Evolutionary conservation across 441 rosid genomes (phyloP), one percentile per base, ranked within the genome.

Genomic region (Isatis lusitanica): DNA sequence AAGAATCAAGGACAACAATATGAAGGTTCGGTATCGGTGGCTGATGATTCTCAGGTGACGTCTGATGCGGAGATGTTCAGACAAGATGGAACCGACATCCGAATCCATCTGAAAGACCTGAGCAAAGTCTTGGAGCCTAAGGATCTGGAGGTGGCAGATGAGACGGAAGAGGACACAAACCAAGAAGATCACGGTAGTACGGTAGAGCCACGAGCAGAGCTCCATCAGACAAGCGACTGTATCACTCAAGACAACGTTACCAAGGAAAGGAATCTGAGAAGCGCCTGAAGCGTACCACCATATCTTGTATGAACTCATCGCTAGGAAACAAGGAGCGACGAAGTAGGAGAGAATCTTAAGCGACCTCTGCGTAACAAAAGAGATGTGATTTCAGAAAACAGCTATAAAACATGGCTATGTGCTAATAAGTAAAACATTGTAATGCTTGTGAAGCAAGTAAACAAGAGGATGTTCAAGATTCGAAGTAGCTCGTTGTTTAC

Each of bases 241-340:
- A 64, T 92, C 97, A 26, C 98, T 92, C 46, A 89, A 71, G 84
- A 85, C 66, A 17, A 88, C 91, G 11, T 87, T 88, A 17, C 97
- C 97, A 9, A 92, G 67, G 84, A 92, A 94, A 3, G 98, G 98
- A 68, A 94, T 94, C 60, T 85, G 89, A 57, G 97, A 89, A 70
- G 95, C 95, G 7, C 95, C 97, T 5, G 98, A 92, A 3, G 96
- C 93, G 57, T 94, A 92, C 98, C 97, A 92, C 98, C 98, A 94
- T 80, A 92, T 87, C 79, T 92, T 92, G 81, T 92, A 94, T 28
- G 93, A 87, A 15, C 83, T 77, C 78, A 90, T 94, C 7, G 87
- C 90, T 60, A 86, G 3, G 62, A 92, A 88, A 70, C 96, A 92
- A 11, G 97, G 97, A 7, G 89, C 64, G 42, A 86, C 97, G 71